Conservation (phyloP, 2,329 filamentous ascomycete species). For the Cladosporium sp. region DNA sequence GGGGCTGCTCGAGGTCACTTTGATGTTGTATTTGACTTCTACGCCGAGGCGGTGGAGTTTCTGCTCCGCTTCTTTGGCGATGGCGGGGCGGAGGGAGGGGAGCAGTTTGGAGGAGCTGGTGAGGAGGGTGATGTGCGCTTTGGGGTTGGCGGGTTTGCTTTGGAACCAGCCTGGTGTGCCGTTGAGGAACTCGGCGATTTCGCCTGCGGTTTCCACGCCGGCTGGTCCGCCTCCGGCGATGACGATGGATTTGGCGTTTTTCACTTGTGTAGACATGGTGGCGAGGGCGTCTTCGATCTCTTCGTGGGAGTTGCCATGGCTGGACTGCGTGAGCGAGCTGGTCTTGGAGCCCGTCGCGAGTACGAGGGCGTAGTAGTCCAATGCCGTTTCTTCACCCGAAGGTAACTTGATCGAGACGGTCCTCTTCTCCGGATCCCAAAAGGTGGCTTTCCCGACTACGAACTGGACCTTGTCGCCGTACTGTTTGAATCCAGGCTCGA, state of each 20-base stretch:
- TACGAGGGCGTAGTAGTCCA: conserved; percentile 49
- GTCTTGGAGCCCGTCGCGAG: conserved; percentile 51
- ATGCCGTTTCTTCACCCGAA: conserved; percentile 25
- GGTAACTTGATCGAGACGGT: conserved; percentile 37
- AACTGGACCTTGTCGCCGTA: conserved; percentile 46
- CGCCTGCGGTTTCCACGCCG: conserved; percentile 36
- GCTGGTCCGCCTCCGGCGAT: conserved; percentile 35
- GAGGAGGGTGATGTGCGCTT: conserved; percentile 40
- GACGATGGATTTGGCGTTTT: conserved; percentile 33
- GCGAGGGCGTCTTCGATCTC: conserved; percentile 24
- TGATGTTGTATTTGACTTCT: conserved; percentile 35
- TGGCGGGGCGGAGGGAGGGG: conserved; percentile 34
- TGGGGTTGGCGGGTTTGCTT: conserved; percentile 30
- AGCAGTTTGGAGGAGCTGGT: conserved; percentile 37
- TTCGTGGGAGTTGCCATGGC: conserved; percentile 29
- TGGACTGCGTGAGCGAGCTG: conserved; percentile 37
- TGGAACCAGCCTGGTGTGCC: conserved; percentile 39
- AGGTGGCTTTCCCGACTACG: conserved; percentile 45
- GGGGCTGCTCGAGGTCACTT: conserved; percentile 25
- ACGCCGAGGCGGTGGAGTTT: conserved; percentile 42
- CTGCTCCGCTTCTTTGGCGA: conserved; percentile 39
- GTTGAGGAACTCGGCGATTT: conserved; percentile 34
- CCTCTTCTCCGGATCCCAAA: conserved; percentile 39
- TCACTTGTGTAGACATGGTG: conserved; percentile 26
- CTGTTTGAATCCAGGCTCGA: conserved; percentile 43